phyloP scores from a whole-genome alignment of 768 basidiomycete genomes.

The Xanthoconium purpureum region DNA sequence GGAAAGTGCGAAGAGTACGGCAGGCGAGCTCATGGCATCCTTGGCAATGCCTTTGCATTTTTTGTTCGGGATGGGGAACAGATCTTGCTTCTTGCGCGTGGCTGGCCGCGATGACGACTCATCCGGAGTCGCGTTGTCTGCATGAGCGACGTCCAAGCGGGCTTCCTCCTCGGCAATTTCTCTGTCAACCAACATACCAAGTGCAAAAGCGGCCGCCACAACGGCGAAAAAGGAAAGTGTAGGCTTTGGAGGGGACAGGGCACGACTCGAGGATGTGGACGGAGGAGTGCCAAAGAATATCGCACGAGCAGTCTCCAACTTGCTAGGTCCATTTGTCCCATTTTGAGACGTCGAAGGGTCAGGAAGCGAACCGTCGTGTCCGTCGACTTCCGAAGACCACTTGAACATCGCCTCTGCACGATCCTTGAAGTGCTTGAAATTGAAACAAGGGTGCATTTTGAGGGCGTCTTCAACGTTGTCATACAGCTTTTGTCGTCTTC shows the following conservation, averaged over 20 bases:
- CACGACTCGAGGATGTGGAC: conserved; percentile 7
- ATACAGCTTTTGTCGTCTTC: conserved; percentile 37
- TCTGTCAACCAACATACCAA: conserved; percentile 47
- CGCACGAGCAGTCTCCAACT: conserved; percentile 28
- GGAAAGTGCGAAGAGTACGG: conserved; percentile 46
- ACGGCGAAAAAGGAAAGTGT: conserved; percentile 52
- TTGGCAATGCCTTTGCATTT: conserved; percentile 30
- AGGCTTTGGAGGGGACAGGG: conserved; percentile 13
- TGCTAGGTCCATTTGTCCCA: conserved; percentile 25
- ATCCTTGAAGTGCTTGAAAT: conserved; percentile 44
- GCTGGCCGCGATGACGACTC: conserved; percentile 26
- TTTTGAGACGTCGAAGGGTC: conserved; percentile 29
- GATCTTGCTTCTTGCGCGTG: conserved; percentile 22
- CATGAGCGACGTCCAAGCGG: conserved; percentile 22
- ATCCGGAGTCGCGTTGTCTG: conserved; percentile 16
- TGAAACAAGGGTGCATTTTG: conserved; percentile 49
- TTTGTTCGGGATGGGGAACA: conserved; percentile 12
- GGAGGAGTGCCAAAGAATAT: conserved; percentile 29
- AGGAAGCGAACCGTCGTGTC: conserved; percentile 4
- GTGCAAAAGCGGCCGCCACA: conserved; percentile 55
- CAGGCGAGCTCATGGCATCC: conserved; percentile 31
- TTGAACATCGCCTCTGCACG: conserved; percentile 45
- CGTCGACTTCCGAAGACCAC: conserved; percentile 36
- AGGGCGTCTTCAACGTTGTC: conserved; percentile 41
- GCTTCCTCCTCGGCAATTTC: conserved; percentile 28